Conservation (phyloP, 768 basidiomycete species). For the Mycena maculata region DNA sequence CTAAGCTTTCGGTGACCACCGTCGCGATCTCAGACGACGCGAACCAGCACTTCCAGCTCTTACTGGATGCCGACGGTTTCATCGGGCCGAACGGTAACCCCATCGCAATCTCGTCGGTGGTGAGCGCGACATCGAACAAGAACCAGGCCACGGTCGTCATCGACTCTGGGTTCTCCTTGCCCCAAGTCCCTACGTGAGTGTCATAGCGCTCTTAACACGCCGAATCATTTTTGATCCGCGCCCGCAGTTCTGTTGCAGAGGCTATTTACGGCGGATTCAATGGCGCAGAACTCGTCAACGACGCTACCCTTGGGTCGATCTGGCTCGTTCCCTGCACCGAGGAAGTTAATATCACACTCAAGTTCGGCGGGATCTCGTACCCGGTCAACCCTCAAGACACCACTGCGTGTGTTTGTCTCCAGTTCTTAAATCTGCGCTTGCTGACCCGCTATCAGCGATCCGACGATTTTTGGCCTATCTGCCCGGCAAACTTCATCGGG, state of each 20-base stretch:
- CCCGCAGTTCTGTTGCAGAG: slow-evolving; percentile 79
- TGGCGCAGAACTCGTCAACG: slow-evolving; percentile 69
- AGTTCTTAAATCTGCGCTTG: slow-evolving; percentile 16
- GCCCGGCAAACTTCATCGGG: slow-evolving; percentile 50
- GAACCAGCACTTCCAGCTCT: slow-evolving; percentile 86
- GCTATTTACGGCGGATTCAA: slow-evolving; percentile 84
- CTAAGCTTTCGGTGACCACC: slow-evolving; percentile 73
- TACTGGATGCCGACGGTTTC: slow-evolving; percentile 74
- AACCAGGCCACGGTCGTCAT: slow-evolving; percentile 64
- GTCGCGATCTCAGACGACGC: slow-evolving; percentile 47
- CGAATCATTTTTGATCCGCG: slow-evolving; percentile 43
- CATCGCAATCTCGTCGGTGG: slow-evolving; percentile 72
- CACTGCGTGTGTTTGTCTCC: slow-evolving; percentile 67
- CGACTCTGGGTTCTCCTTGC: slow-evolving; percentile 76
- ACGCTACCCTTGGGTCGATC: slow-evolving; percentile 56
- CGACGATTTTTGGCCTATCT: slow-evolving; percentile 23
- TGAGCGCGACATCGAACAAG: slow-evolving; percentile 72
- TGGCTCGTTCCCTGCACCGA: slow-evolving; percentile 85
- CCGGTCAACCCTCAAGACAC: slow-evolving; percentile 82
- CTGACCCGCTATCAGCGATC: slow-evolving; percentile 18
- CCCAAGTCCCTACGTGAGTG: slow-evolving; percentile 35
- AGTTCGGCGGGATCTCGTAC: slow-evolving; percentile 74
- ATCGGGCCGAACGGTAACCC: slow-evolving; percentile 81
- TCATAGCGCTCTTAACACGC: not conserved
- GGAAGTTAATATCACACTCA: slow-evolving; percentile 76